Conservation (phyloP, 208 protist genomes). For the Naegleria gruberi region DNA sequence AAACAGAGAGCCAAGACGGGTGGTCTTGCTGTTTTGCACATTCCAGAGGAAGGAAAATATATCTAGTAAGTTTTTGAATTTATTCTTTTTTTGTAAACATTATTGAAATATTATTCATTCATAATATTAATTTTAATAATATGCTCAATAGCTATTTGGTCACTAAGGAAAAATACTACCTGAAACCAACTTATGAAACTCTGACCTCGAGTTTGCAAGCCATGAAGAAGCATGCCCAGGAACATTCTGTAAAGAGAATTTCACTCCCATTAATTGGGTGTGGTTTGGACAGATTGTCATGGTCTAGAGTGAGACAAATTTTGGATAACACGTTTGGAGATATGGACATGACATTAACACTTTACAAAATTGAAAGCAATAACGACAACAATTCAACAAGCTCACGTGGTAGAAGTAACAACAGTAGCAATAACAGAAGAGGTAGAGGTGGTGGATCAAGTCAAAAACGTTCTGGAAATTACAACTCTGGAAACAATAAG, state of each 20-base stretch:
- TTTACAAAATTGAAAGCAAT: conserved; percentile 29
- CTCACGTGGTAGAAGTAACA: not conserved
- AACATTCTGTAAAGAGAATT: conserved; percentile 26
- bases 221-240: conserved; percentile 33
- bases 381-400: not conserved
- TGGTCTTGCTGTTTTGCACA: conserved; percentile 1
- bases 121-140: no score
- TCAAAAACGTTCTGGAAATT: no score
- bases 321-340: not conserved
- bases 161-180: conserved; percentile 34
- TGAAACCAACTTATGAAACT: conserved; percentile 39
- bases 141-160: no score
- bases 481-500: no score
- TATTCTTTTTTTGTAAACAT: conserved; percentile 38
- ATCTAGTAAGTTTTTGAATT: not conserved
- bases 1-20: conserved; percentile 24
- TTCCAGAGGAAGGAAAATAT: not conserved
- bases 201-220: not conserved
- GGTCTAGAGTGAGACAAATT: conserved; percentile 27
- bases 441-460: not conserved
- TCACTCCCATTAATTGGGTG: conserved; percentile 42
- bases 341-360: conserved; percentile 20
- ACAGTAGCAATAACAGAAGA: not conserved
- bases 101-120: no score
- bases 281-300: conserved; percentile 35